These are phyloP conservation scores for Hanseniaspora taiwanica DNA, from an alignment of 805 yeast species.

Conservation along the genomic window DNA sequence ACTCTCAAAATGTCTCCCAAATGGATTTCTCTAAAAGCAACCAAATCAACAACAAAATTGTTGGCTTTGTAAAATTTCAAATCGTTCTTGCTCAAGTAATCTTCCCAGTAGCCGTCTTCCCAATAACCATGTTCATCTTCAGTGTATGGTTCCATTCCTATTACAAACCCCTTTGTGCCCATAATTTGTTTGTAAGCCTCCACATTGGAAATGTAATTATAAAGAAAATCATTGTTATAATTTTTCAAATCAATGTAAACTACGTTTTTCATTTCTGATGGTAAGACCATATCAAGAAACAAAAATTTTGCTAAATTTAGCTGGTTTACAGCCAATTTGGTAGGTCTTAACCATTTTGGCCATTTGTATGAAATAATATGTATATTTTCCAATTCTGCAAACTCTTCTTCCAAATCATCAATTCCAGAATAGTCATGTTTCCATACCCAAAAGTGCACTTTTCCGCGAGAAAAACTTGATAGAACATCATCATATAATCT, in stretches of 20 bases:
- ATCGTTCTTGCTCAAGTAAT: conserved; percentile 38
- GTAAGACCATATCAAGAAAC: conserved; percentile 78
- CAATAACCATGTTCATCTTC: conserved; percentile 38
- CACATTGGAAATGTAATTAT: background rate
- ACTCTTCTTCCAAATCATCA: background rate
- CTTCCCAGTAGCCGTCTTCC: conserved; percentile 87
- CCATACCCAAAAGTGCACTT: conserved; percentile 72
- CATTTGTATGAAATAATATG: conserved; percentile 78
- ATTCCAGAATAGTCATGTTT: conserved; percentile 43
- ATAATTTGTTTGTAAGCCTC: background rate
- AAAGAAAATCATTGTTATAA: conserved; percentile 34
- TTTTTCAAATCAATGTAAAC: conserved; percentile 77
- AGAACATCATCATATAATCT: background rate
- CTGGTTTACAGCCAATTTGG: conserved; percentile 62
- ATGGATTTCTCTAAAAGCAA: conserved; percentile 42
- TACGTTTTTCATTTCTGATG: conserved; percentile 58
- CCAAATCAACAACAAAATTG: conserved; percentile 60
- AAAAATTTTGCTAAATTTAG: conserved; percentile 84
- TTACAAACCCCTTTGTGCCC: background rate
- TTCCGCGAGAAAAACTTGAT: no score
- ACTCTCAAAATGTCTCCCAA: conserved; percentile 76
- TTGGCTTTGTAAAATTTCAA: conserved; percentile 43
- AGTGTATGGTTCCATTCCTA: conserved; percentile 2
- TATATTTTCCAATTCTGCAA: conserved; percentile 34
- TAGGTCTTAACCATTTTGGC: conserved; percentile 83